Conservation (phyloP, 805 yeast genomes). For the Cyberlindnera amylophila region DNA sequence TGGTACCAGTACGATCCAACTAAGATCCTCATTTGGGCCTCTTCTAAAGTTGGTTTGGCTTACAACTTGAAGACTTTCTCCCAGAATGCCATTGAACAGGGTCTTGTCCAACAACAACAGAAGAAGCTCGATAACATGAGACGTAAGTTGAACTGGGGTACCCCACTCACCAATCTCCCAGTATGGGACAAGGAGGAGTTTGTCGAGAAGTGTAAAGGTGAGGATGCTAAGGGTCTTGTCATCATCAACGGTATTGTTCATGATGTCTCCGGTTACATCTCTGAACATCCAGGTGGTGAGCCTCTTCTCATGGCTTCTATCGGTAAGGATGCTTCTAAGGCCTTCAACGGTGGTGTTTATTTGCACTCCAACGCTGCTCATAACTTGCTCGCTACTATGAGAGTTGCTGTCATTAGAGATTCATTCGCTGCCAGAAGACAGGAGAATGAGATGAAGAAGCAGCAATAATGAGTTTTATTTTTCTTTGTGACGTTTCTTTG, state of each 20-base stretch:
- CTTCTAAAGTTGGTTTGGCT: constrained; percentile 66
- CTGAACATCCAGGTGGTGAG: constrained; percentile 84
- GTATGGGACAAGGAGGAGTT: constrained; percentile 70
- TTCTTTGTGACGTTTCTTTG: not conserved
- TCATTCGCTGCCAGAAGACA: constrained; percentile 40
- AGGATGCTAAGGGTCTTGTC: constrained; percentile 49
- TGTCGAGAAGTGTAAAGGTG: constrained; percentile 36
- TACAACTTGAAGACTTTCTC: constrained; percentile 69
- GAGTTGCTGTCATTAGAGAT: constrained; percentile 76
- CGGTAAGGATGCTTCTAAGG: constrained; percentile 83
- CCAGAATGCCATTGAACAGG: constrained; percentile 78
- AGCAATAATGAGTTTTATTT: constrained; percentile 7
- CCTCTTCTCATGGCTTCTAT: constrained; percentile 64
- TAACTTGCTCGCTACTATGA: constrained; percentile 77
- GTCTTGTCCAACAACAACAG: constrained; percentile 77
- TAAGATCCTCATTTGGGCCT: constrained; percentile 53
- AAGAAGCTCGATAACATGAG: constrained; percentile 68
- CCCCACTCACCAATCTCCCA: constrained; percentile 61
- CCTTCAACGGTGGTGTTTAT: constrained; percentile 84
- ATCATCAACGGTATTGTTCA: constrained; percentile 78
- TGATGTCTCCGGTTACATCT: constrained; percentile 62
- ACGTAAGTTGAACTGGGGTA: constrained; percentile 70
- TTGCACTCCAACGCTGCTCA: constrained; percentile 86
- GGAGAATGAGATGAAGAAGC: constrained; percentile 20
- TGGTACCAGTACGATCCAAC: constrained; percentile 92